These are phyloP conservation scores for Barnettozyma pratensis DNA, from an alignment of 805 yeast species.

Conservation along the genomic window DNA sequence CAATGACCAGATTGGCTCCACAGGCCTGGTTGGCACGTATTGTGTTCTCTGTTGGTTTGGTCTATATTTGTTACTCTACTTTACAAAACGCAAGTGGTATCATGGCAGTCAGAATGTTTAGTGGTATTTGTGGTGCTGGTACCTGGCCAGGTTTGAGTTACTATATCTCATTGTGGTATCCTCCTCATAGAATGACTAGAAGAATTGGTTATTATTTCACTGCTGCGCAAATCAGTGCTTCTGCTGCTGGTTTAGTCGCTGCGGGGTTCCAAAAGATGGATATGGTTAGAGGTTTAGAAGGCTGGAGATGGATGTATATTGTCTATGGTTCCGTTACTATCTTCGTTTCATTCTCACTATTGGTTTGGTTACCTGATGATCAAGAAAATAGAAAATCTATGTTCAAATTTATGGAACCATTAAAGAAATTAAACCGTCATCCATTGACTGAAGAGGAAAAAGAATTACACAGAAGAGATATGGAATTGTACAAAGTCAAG, in stretches of 20 bases:
- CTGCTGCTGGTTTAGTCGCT: constrained; percentile 81
- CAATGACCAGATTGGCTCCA: constrained; percentile 80
- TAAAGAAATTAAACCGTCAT: constrained; percentile 21
- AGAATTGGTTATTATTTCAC: constrained; percentile 87
- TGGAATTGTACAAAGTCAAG: constrained; percentile 45
- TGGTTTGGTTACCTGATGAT: constrained; percentile 82
- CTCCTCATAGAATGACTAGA: constrained; percentile 66
- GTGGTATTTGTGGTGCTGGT: constrained; percentile 79
- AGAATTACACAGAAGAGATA: constrained; percentile 53
- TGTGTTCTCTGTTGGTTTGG: constrained; percentile 70
- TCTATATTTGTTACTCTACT: constrained; percentile 68
- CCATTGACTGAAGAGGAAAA: constrained; percentile 54
- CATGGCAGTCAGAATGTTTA: constrained; percentile 64
- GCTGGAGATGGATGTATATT: constrained; percentile 85
- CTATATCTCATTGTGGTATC: constrained; percentile 81
- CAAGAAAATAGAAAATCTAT: constrained; percentile 13
- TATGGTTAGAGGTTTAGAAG: constrained; percentile 60
- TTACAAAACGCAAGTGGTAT: constrained; percentile 53
- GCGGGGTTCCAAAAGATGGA: constrained; percentile 89
- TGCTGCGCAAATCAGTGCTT: constrained; percentile 87
- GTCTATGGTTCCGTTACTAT: constrained; percentile 71
- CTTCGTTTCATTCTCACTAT: constrained; percentile 52
- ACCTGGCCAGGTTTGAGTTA: constrained; percentile 90
- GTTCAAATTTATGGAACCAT: constrained; percentile 9
- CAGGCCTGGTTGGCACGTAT: constrained; percentile 82